Conservation (phyloP, 108 stramenopile genomes). For the Conticribra guillardii region DNA sequence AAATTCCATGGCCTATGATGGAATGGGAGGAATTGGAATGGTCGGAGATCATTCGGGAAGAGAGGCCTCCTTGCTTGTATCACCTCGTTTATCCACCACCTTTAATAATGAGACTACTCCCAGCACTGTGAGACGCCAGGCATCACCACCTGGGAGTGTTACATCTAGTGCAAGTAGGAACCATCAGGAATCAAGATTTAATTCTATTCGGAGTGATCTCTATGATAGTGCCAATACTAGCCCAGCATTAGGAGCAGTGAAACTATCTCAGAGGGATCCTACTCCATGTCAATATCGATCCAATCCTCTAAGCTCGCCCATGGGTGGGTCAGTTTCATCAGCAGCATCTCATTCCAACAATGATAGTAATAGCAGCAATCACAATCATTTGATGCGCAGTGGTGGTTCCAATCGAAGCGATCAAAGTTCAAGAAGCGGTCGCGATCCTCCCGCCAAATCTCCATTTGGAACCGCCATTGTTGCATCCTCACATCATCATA, state of each 20-base stretch:
- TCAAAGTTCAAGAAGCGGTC: slow-evolving; percentile 20
- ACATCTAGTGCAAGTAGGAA: not conserved
- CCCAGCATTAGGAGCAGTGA: not conserved
- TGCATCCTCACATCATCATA: not conserved
- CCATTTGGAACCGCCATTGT: slow-evolving; percentile 12
- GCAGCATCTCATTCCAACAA: not conserved
- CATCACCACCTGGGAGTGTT: not conserved
- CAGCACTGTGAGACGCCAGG: slow-evolving; percentile 1
- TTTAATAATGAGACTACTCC: slow-evolving; percentile 6
- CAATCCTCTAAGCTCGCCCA: not conserved
- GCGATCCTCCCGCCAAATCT: slow-evolving; percentile 42
- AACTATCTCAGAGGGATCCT: slow-evolving; percentile 28
- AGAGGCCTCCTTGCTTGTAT: slow-evolving; percentile 31
- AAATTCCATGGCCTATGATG: not conserved
- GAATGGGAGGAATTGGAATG: not conserved
- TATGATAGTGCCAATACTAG: not conserved
- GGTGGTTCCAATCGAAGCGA: not conserved
- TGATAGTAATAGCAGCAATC: slow-evolving; percentile 3
- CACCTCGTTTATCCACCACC: not conserved
- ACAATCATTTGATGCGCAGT: not conserved
- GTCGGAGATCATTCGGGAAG: slow-evolving; percentile 1
- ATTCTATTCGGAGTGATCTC: not conserved
- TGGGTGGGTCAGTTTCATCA: not conserved
- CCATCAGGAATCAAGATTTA: not conserved
- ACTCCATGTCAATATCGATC: slow-evolving; percentile 31